Evolutionary conservation across 1,284 basidiomycete genomes (phyloP), one percentile per base, ranked within the genome.

Genomic region (Ustilago curta): DNA sequence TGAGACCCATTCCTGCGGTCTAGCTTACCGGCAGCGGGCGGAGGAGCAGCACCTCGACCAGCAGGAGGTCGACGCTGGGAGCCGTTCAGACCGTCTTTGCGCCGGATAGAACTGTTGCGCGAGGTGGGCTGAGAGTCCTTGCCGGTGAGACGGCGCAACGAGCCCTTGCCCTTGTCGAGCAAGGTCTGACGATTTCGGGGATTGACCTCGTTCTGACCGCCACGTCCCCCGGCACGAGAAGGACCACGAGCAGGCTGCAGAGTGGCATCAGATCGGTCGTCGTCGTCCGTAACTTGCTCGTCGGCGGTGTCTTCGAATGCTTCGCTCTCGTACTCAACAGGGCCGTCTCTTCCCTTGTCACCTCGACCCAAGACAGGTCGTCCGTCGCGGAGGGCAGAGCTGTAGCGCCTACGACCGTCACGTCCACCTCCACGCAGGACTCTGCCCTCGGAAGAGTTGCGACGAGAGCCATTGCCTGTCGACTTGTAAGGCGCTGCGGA

Each of bases 341-440:
- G 19, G 2, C 23, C 63, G 8, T 65, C 65, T 1, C 72, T 59
- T 37, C 61, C 62, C n/a, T 37, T 37, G 14, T 9, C 66, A 12
- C 62, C 66, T 8, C 73, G 64, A 44, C 64, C 61, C 39, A 71
- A 27, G 5, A 76, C 57, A 29, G 68, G 69, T 8, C 69, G 58
- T 2, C 69, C 73, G 23, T 72, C 51, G 2, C 39, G 60, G 6
- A 56, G 50, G 19, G 43, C 73, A 27, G 60, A 63, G 56, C 73
- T 76, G 69, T 72, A 76, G 4, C 73, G 57, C 31, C 73, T 58
- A 25, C 65, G 51, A 12, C 65, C 62, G 31, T 76, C 69, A 19
- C 64, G 57, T 44, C 63, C 61, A 29, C 65, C 69, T 32, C 71
- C 66, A n/a, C 66, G 61, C 40, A 69, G 16, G 19, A 55, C 54